Base-by-base conservation (phyloP, 176 grass and related monocot genomes). In the Phoenix roebelenii region DNA sequence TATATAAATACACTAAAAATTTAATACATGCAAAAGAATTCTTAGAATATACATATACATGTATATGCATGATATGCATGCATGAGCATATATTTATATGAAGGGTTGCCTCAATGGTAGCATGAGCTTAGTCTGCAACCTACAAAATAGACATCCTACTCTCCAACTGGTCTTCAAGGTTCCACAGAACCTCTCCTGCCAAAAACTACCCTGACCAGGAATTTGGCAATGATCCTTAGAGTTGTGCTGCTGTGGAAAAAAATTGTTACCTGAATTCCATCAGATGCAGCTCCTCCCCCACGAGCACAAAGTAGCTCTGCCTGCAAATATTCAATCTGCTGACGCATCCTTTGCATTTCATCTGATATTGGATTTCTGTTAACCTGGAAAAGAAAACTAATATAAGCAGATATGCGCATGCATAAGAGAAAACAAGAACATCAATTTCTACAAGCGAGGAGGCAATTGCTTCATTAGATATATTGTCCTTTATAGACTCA, bases 361-460 rank as follows among this genome's bases (percentile, higher is more conserved):
- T 98, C 93, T 72, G 88, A 83, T 73, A 98, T 76, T 70, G 88
- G 88, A 82, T 98, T 98, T 77, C 93, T 88, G 65, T 98, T 98
- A 66, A 98, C 84, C 93, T 98, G 76, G 70, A 79, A 74, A 44
- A 44, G 1, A 14, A 44, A 60, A 66, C 1, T 67, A 9, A 22
- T 63, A 72, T 5, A 15, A 68, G 58, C n/a, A 59, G 17, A 61
- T 22, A 72, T 55, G 26, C 50, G 16, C 68, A 66, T 51, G 39
- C 55, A 35, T 39, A 52, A 23, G 18, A 15, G 35, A 32, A 68
- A 24, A 68, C 15, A 20, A 1, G 25, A 58, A 60, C 44, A 9
- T 65, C 26, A 80, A 64, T 7, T 65, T 50, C 35, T 44, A 9
- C 35, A 12, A 12, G 10, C 9, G 0, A 44, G 35, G 9, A 12